Percentiles rank a stretch among this genome's conserved stretches.
phyloP scores from a whole-genome alignment of 352 stramenopile genomes.

The Phytophthora pistaciae region DNA sequence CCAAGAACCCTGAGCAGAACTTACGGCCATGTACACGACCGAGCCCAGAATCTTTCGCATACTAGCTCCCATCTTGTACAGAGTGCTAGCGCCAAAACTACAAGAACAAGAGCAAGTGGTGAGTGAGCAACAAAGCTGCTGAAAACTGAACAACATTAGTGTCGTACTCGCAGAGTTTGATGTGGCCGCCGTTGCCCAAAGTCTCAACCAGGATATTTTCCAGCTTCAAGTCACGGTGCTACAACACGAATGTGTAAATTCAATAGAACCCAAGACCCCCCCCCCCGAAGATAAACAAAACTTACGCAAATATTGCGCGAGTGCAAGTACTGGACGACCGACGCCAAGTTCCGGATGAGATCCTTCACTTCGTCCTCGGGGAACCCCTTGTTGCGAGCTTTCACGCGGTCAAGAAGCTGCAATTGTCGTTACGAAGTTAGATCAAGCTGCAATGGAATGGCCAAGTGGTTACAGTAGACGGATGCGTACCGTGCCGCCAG shows the following conservation, averaged over 20 bases:
- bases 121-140: too few relatives aligned
- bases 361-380: slow-evolving; percentile 67
- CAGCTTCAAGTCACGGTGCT: slow-evolving; percentile 86
- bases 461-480: neutral
- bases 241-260: neutral
- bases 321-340: slow-evolving; percentile 84
- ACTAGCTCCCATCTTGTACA: slow-evolving; percentile 79
- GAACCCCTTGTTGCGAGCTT: slow-evolving; percentile 52
- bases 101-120: neutral
- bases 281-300: too few relatives aligned
- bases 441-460: neutral
- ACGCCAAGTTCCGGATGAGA: slow-evolving; percentile 70
- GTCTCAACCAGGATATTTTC: slow-evolving; percentile 86
- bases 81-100: slow-evolving; percentile 82
- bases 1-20: neutral
- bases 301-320: slow-evolving; percentile 81
- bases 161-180: slow-evolving; percentile 87
- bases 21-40: slow-evolving; percentile 87
- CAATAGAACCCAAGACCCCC: too few relatives aligned
- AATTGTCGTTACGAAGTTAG: neutral
- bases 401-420: slow-evolving; percentile 68
- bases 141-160: too few relatives aligned
- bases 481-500: slow-evolving; percentile 63
- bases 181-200: slow-evolving; percentile 53
- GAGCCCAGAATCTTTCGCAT: slow-evolving; percentile 86